A percentile compares a stretch with the other conserved stretches of the same genome.
These are phyloP conservation scores for Talinum fruticosum DNA, from an alignment of 148 eudicot species.

Conservation along the genomic window DNA sequence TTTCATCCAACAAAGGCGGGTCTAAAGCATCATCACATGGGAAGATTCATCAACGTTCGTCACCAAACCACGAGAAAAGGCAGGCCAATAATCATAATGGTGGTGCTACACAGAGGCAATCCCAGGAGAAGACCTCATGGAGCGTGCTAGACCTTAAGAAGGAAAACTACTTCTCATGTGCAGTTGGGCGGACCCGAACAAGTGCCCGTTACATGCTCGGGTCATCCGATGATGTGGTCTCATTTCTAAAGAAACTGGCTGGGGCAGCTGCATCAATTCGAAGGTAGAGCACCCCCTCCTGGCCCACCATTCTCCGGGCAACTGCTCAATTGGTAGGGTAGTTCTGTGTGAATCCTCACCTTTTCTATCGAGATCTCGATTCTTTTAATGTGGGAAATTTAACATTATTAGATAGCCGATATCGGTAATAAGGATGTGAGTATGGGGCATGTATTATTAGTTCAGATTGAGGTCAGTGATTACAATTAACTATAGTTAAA, in stretches of 20 bases:
- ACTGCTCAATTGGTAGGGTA: not conserved
- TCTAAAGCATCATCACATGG: conserved; percentile 49
- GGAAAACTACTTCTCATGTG: conserved; percentile 90
- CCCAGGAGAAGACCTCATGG: conserved; percentile 61
- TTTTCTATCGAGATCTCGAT: not conserved
- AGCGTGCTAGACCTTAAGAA: conserved; percentile 84
- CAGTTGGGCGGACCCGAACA: conserved; percentile 84
- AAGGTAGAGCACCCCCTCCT: no score
- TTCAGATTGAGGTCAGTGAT: not conserved
- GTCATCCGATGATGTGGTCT: conserved; percentile 76
- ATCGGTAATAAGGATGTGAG: not conserved
- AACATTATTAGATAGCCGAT: not conserved
- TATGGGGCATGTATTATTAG: not conserved
- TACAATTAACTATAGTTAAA: not conserved
- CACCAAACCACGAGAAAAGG: conserved; percentile 45
- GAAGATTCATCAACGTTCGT: conserved; percentile 40
- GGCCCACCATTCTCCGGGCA: no score
- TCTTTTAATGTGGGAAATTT: not conserved
- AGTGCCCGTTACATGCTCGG: conserved; percentile 73
- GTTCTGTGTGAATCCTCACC: not conserved
- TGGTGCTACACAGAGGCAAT: conserved; percentile 36
- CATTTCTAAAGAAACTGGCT: conserved; percentile 53
- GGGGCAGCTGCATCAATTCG: conserved; percentile 41
- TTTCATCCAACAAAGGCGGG: conserved; percentile 42
- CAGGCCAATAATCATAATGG: conserved; percentile 14